A percentile compares a stretch with the other conserved stretches of the same genome.
Conservation (phyloP, 2,329 filamentous ascomycete genomes). For the Pseudogymnoascus sp. region DNA sequence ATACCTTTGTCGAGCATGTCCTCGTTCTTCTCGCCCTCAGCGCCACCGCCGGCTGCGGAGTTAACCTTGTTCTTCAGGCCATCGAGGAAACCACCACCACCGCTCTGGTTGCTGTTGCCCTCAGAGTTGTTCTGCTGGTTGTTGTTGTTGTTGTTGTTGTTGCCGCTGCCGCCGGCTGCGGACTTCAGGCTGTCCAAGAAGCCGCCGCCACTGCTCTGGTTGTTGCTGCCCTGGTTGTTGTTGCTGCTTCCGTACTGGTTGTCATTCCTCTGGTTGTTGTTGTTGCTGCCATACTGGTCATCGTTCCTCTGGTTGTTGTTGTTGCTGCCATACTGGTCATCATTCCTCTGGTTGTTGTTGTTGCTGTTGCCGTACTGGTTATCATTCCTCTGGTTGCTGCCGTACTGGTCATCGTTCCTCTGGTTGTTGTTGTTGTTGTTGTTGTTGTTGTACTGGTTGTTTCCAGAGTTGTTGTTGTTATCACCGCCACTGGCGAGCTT, state of each 20-base stretch:
- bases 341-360: conserved; percentile 27
- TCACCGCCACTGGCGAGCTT: conserved; percentile 38
- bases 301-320: conserved; percentile 27
- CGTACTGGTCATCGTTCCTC: conserved; percentile 27
- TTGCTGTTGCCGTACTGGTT: conserved; percentile 13
- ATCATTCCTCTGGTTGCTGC: conserved; percentile 28
- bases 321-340: conserved; percentile 13
- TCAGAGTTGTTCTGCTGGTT: conserved; percentile 30
- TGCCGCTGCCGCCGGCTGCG: conserved; percentile 26
- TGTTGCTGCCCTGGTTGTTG: conserved; percentile 18
- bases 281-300: conserved; percentile 14
- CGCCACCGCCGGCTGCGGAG: conserved; percentile 61
- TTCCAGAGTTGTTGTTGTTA: conserved; percentile 22
- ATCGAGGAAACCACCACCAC: conserved; percentile 40
- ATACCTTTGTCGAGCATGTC: conserved; percentile 74
- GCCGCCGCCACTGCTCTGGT: conserved; percentile 24
- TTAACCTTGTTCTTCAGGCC: conserved; percentile 65
- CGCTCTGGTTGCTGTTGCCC: conserved; percentile 25
- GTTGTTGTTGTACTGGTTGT: conserved; percentile 12
- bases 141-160: conserved; percentile 13
- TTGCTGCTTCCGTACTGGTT: conserved; percentile 13
- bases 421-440: conserved; percentile 15
- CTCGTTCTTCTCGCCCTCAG: conserved; percentile 71
- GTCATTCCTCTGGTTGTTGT: conserved; percentile 28
- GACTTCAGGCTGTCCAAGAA: too few relatives aligned